Base-by-base conservation (phyloP, 352 stramenopile species). In the Phytophthora sp. region DNA sequence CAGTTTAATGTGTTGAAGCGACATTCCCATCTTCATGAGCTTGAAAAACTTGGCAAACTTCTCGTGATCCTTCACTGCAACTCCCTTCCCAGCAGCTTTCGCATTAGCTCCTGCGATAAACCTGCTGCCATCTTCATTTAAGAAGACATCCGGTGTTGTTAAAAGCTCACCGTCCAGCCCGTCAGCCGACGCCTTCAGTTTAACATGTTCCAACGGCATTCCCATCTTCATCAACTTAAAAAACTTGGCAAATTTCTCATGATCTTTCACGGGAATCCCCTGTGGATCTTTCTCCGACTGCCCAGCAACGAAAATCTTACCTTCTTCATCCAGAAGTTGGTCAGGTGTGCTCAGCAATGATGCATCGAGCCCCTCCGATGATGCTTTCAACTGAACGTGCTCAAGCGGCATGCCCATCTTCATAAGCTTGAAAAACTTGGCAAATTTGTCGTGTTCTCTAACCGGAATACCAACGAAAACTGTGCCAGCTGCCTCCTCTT, bases 351-450 rank as follows among this genome's bases (percentile, higher is more conserved):
- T 84, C 13, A 94, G 69, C 35, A 93, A 50, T 0, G 57, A 51
- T 2, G 44, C 64, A 73, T 91, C 73, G 0, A 93, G 59, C 15
- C 83, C 86, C 61, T 92, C 86, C 0, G 82, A 73, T 18, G 73
- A 79, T 11, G 67, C 77, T 61, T 98, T 97, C 71, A 97, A 81
- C 72, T 98, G 86, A 35, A 98, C 82, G 50, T 97, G 92, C 31
- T 89, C 90, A 20, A 91, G 60, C 7, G 84, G 87, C 82, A 96
- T 93, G 6, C 86, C 87, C 82, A 96, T 93, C 42, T 91, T 92
- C 23, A 96, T 35, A 70, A 99, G 89, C 69, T 98, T 98, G 66
- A 98, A 98, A 66, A 97, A 98, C 69, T 98, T 98, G 24, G 62
- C 70, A 41, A 96, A 98, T 56, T 90, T 89, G 44, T 76, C 89